Base-by-base conservation (phyloP, 805 yeast species). In the Kluyveromyces nonfermentans region DNA sequence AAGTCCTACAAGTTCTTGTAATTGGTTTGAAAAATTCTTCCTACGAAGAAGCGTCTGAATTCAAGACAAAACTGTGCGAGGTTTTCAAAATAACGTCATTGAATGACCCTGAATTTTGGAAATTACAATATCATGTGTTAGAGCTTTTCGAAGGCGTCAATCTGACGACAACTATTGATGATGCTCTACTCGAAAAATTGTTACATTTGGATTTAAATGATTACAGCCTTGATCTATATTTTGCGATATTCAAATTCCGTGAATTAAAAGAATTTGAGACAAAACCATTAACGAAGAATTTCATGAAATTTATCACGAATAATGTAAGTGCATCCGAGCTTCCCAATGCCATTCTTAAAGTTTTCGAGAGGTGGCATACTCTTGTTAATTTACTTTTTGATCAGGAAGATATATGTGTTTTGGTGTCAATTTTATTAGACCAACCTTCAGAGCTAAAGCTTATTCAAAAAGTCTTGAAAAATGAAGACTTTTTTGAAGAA, bases 351-450 rank as follows among this genome's bases (percentile, higher is more conserved):
- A 43, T 65, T 7, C 22, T 46, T 31, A 43, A 54, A 12, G 42
- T 69, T 0, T 68, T 79, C 41, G 49, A 53, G 8, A 73, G 85
- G 52, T 82, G 87, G 87, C 53, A 71, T 33, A 72, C 80, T 1
- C 46, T 81, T 1, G 43, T 71, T 34, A 65, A 75, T 50, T 38
- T 46, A 5, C 49, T 62, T 37, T 67, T 73, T 50, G 33, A 59
- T 0, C 46, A 52, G 12, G 54, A 60, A 0, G 57, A 66, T 5
- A 50, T 74, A 4, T 37, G 50, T 1, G 3, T 31, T 2, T 35
- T 76, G 4, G 54, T 71, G 1, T 36, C 48, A 0, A n/a, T 50
- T 0, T 49, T 74, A 3, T 50, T 71, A 14, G 33, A 56, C 1
- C 10, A 44, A 45, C n/a, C 52, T 44, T 4, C 18, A 14, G 35